Evolutionary conservation across 2,329 filamentous ascomycete species (phyloP).

Genomic region (Microcyclosporella mali): DNA sequence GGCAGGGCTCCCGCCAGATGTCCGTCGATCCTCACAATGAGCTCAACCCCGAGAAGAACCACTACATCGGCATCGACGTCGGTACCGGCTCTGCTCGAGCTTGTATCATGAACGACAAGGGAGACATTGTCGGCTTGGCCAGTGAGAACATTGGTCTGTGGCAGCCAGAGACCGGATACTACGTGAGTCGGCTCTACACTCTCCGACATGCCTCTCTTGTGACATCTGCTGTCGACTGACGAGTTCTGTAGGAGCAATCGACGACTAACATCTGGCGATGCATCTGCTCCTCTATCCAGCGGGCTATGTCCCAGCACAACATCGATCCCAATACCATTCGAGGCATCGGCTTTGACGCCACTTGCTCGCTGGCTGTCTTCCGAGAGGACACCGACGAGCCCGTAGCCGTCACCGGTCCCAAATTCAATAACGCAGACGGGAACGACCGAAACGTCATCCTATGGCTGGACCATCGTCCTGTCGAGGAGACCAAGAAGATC

Average conservation of each 20-base stretch:
- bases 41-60: constrained; percentile 51
- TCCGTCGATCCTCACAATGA: constrained; percentile 51
- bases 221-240: background rate
- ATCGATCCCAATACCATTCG: constrained; percentile 70
- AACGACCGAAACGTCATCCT: constrained; percentile 92
- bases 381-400: constrained; percentile 83
- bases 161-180: constrained; percentile 51
- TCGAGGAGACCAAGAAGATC: constrained; percentile 86
- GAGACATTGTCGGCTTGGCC: constrained; percentile 67
- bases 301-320: constrained; percentile 73
- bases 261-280: constrained; percentile 94
- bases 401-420: constrained; percentile 79
- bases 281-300: constrained; percentile 82
- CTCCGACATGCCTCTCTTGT: background rate
- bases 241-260: constrained; percentile 77
- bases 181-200: constrained; percentile 35
- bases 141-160: constrained; percentile 49
- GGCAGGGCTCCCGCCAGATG: constrained; percentile 42
- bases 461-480: constrained; percentile 92
- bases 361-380: constrained; percentile 94
- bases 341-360: constrained; percentile 95
- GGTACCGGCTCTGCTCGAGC: constrained; percentile 92
- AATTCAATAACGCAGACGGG: constrained; percentile 68
- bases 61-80: constrained; percentile 85
- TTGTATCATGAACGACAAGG: constrained; percentile 86